Evolutionary conservation across 345 rosid genomes (phyloP).

Genomic region (Euphorbia pulcherrima): DNA sequence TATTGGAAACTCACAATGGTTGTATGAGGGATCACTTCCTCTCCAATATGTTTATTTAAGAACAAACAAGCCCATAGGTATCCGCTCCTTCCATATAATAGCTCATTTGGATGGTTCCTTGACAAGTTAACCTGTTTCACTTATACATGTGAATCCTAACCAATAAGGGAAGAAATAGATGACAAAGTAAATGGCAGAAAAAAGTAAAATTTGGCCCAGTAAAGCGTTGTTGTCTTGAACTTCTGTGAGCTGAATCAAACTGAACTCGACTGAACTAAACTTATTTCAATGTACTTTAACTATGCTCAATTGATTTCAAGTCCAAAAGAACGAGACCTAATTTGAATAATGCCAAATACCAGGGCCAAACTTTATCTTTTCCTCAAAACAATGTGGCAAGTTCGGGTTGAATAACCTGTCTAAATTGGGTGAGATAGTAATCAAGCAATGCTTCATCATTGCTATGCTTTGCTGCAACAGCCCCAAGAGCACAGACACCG

Average conservation of each 20-base stretch:
- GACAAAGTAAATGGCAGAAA: neutral
- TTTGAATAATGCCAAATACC: neutral
- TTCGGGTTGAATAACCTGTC: constrained; percentile 12
- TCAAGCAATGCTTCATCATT: constrained; percentile 23
- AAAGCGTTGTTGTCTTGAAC: too few species aligned
- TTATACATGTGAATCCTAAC: neutral
- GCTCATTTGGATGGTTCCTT: constrained; percentile 24
- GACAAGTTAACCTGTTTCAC: constrained; percentile 20
- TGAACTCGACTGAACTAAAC: too few species aligned
- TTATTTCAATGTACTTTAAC: too few species aligned
- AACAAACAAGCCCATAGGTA: constrained; percentile 31
- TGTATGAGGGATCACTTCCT: constrained; percentile 16
- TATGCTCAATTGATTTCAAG: too few species aligned
- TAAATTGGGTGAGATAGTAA: constrained; percentile 26
- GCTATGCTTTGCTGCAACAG: constrained; percentile 26
- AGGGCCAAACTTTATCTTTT: neutral
- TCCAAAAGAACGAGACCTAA: too few species aligned
- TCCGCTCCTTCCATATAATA: constrained; percentile 29
- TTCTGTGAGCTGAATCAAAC: neutral
- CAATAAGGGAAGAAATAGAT: neutral
- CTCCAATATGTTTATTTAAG: constrained; percentile 26
- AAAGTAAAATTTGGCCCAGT: too few species aligned
- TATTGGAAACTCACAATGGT: constrained; percentile 19
- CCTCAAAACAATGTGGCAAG: neutral
- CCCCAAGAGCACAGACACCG: constrained; percentile 31